Conservation (phyloP, 768 basidiomycete species). For the Naganishia vaughanmartiniae region DNA sequence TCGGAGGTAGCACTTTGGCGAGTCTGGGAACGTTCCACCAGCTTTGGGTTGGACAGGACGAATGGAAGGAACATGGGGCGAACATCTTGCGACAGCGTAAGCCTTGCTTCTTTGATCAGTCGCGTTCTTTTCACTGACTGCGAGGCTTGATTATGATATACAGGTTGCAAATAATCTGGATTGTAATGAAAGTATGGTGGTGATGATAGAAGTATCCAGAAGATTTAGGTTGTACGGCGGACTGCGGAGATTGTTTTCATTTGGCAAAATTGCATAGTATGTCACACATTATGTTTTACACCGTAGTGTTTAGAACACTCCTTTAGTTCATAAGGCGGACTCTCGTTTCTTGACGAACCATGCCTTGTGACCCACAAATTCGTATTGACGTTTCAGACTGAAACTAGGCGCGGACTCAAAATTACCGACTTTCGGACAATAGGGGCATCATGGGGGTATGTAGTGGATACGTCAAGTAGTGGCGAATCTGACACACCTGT, state of each 20-base stretch:
- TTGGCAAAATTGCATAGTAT: neutral
- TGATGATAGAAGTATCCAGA: neutral
- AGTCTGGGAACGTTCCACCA: constrained; percentile 95
- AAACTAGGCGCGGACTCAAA: constrained; percentile 1
- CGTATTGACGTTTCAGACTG: neutral
- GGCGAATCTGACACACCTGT: no score
- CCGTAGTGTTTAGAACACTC: neutral
- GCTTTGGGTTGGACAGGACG: constrained; percentile 50
- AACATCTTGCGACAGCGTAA: constrained; percentile 49
- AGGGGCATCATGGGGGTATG: no score
- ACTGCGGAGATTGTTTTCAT: neutral
- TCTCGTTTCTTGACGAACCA: no score
- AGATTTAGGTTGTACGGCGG: constrained; percentile 14
- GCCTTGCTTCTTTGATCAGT: constrained; percentile 24
- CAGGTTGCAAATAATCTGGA: constrained; percentile 25
- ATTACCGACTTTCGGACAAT: no score
- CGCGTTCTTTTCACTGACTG: neutral
- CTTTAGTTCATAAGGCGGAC: neutral
- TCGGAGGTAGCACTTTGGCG: constrained; percentile 91
- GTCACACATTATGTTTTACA: neutral
- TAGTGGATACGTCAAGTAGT: no score
- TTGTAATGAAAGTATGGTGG: neutral
- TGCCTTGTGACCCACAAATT: no score
- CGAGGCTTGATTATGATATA: neutral
- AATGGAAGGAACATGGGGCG: constrained; percentile 51